Percentiles rank a stretch among this genome's conserved stretches.
Conservation (phyloP, 2,329 filamentous ascomycete species). For the Fusarium algeriense region DNA sequence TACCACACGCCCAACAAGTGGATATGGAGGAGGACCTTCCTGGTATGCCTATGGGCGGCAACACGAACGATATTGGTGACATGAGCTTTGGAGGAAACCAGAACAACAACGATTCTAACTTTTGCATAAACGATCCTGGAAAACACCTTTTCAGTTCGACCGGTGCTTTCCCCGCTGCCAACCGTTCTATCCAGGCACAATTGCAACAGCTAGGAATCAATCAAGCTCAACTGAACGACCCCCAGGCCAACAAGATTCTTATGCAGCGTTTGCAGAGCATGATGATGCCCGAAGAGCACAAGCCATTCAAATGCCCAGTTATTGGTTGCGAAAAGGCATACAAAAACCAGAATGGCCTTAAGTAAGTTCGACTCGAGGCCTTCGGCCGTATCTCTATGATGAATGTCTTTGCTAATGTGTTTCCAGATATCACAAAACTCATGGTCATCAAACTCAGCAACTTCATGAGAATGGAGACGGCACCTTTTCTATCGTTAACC, state of each 20-base stretch:
- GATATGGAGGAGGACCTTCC: conserved; percentile 82
- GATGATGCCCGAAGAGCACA: conserved; percentile 87
- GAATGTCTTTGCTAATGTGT: conserved; percentile 24
- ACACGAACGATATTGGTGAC: conserved; percentile 63
- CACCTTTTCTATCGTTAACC: conserved; percentile 98
- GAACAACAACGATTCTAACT: conserved; percentile 58
- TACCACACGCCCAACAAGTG: conserved; percentile 68
- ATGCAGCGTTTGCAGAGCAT: conserved; percentile 70
- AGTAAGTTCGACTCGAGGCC: conserved; percentile 68
- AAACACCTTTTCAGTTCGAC: conserved; percentile 93
- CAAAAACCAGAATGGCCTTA: conserved; percentile 98
- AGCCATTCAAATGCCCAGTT: conserved; percentile 97
- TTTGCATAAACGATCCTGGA: conserved; percentile 90
- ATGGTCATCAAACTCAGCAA: conserved; percentile 96
- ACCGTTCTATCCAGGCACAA: conserved; percentile 75
- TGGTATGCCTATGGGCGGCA: conserved; percentile 72
- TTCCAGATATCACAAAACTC: conserved; percentile 77
- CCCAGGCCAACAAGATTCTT: conserved; percentile 74
- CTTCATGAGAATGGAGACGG: conserved; percentile 97
- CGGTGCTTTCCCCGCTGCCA: conserved; percentile 74
- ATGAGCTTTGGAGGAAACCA: conserved; percentile 64
- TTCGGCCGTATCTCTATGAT: neutral
- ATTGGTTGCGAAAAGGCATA: conserved; percentile 99
- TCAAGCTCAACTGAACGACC: conserved; percentile 81
- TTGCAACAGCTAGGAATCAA: conserved; percentile 80